Base-by-base conservation (phyloP, 371 early-diverging fungal genomes). In the Syncephalastrum contaminatum region DNA sequence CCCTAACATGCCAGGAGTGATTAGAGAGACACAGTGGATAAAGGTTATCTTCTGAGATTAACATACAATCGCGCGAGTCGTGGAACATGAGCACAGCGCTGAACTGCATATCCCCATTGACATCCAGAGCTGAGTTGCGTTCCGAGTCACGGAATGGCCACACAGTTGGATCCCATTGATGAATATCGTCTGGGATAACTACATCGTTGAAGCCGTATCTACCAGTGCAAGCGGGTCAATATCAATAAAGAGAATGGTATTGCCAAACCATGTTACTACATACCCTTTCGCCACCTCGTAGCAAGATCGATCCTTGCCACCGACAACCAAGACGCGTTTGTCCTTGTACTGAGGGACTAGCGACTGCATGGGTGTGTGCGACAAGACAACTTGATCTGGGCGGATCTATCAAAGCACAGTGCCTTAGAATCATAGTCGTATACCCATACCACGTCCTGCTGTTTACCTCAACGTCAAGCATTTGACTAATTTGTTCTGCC, bases 281-380 rank as follows among this genome's bases (percentile, higher is more conserved):
- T 69, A 74, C 68, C 61, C 51, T 61, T 80, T 75, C 4, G 90
- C 89, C 25, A 91, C 86, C 25, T 79, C 67, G 27, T 76, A 75
- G 56, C 88, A 88, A 21, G 75, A 74, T 21, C 84, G 79, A 22
- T 75, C 77, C 30, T 69, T 72, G 19, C 87, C 88, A 4, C 95
- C 95, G 6, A 92, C 76, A 1, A 91, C 72, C 53, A 93, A 66
- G 1, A 93, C 86, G 39, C 75, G 69, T 48, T 79, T 72, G 56
- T 88, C 64, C 27, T 72, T 57, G 62, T 86, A 90, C 48, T 73
- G 66, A 8, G 58, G 15, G 0, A 78, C 86, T 21, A 92, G 70
- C 15, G 69, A 65, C 48, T 77, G 80, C 93, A 94, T 91, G 16
- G 92, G 93, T 13, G 90, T 84, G 73, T 95, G 95, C 4, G 94